These are phyloP conservation scores for Globisporangium spinosum DNA, from an alignment of 352 stramenopile genomes.

Conservation along the genomic window DNA sequence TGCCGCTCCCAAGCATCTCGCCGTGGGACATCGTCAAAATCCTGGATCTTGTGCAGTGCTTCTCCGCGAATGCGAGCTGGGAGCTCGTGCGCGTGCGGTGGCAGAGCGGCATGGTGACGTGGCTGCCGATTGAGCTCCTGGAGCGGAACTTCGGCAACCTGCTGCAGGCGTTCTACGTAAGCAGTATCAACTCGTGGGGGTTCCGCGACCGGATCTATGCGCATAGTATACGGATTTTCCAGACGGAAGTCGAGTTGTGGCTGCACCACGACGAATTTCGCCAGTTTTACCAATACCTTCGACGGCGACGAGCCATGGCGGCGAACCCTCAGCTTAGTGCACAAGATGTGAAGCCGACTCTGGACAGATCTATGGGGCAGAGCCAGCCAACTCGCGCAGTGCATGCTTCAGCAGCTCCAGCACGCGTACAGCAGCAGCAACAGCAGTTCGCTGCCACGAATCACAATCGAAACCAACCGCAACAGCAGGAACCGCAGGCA, in stretches of 20 bases:
- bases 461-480: constrained; percentile 1
- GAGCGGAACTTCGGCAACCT: constrained; percentile 35
- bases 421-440: not conserved
- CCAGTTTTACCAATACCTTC: constrained; percentile 48
- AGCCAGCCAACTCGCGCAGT: not conserved
- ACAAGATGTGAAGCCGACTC: constrained; percentile 8
- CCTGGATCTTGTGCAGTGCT: constrained; percentile 68
- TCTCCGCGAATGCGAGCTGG: constrained; percentile 41
- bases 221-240: constrained; percentile 32
- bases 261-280: constrained; percentile 67
- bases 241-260: constrained; percentile 73
- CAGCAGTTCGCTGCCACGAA: constrained; percentile 3
- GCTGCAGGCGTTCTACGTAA: constrained; percentile 76
- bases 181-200: constrained; percentile 71
- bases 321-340: not conserved
- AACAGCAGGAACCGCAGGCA: constrained; percentile 15
- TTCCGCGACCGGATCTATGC: constrained; percentile 44
- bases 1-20: constrained; percentile 50
- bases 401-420: not conserved
- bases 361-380: not conserved
- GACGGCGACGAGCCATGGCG: constrained; percentile 19
- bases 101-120: constrained; percentile 61
- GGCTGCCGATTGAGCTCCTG: constrained; percentile 61
- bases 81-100: constrained; percentile 69
- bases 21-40: constrained; percentile 59